phyloP scores from a whole-genome alignment of 202 grass and related monocot genomes.

The Hordeum pubiflorum region DNA sequence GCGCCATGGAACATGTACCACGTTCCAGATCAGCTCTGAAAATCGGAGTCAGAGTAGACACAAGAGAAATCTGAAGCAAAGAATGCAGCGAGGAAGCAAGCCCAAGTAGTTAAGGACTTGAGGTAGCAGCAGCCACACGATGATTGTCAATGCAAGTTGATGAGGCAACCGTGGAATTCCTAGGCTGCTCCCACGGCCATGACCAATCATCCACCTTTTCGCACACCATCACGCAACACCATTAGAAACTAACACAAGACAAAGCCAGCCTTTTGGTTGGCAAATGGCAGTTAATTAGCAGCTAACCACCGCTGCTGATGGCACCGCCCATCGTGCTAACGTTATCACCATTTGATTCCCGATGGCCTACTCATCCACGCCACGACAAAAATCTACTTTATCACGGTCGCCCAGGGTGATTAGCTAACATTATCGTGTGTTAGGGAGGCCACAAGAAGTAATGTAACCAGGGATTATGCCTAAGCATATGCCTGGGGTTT shows the following conservation, averaged over 20 bases:
- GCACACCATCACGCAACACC: not conserved
- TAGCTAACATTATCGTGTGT: not conserved
- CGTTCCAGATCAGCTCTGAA: not conserved
- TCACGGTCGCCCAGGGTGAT: not conserved
- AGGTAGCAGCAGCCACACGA: not conserved
- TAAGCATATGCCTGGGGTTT: constrained; percentile 12
- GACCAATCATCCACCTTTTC: constrained; percentile 13
- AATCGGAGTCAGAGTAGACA: not conserved
- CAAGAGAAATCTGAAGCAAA: not conserved
- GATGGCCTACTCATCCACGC: not conserved
- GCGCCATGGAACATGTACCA: not conserved
- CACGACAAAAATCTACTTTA: constrained; percentile 36
- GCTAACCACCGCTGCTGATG: constrained; percentile 13
- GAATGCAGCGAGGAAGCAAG: not conserved
- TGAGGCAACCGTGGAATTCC: not conserved
- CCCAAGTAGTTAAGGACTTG: not conserved
- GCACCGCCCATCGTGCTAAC: constrained; percentile 10
- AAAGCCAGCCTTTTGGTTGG: not conserved
- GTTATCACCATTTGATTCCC: constrained; percentile 25
- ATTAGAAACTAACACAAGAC: not conserved
- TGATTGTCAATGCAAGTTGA: not conserved
- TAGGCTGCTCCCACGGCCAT: not conserved
- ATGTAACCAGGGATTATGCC: constrained; percentile 3
- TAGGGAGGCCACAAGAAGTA: not conserved
- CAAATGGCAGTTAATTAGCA: constrained; percentile 1